Evolutionary conservation across 2,329 filamentous ascomycete genomes (phyloP), one percentile per base, ranked within the genome.

Genomic region (Gaeumannomyces sp.): DNA sequence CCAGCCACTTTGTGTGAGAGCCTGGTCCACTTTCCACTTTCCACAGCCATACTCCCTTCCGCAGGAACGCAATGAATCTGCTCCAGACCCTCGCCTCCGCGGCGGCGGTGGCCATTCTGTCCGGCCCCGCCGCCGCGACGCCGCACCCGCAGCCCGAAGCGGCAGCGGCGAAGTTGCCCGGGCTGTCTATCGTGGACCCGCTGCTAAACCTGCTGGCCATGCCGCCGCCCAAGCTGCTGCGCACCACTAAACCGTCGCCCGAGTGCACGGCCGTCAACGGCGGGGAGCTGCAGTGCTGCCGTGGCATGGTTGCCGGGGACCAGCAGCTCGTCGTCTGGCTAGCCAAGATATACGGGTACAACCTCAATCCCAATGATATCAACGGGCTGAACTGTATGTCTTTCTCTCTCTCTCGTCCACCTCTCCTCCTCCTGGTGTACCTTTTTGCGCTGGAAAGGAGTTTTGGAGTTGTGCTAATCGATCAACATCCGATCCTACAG

Each of bases 301-400:
- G 70, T 31, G 70, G 63, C 29, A 65, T 68, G 25, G 56, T 73
- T 19, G 72, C 72, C 11, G 73, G 72, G 16, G 72, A 73, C 64
- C 59, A 68, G 60, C 71, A 71, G 31, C 64, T 72, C 8, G 70
- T 74, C 19, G 68, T 69, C n/a, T 73, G 70, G 64, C 69, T 74
- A 10, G 73, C 73, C 3, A 56, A 33, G 1, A 4, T 72, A 11
- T 73, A 73, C 62, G 73, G 72, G 50, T 74, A 74, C 50, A 45
- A 64, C 28, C 64, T 74, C 56, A 73, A 73, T 62, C 71, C 71
- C 4, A 71, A 74, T 22, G 72, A 74, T 45, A 67, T 74, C 16
- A 75, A 73, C 56, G 73, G 72, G 6, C 35, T 73, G 22, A 66
- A 71, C 50, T 75, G 73, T 75, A 59, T 69, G 72, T 72, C 19